A percentile compares a stretch with the other conserved stretches of the same genome.
Conservation (phyloP, 495 filamentous ascomycete species). For the Pseudevernia furfuracea region DNA sequence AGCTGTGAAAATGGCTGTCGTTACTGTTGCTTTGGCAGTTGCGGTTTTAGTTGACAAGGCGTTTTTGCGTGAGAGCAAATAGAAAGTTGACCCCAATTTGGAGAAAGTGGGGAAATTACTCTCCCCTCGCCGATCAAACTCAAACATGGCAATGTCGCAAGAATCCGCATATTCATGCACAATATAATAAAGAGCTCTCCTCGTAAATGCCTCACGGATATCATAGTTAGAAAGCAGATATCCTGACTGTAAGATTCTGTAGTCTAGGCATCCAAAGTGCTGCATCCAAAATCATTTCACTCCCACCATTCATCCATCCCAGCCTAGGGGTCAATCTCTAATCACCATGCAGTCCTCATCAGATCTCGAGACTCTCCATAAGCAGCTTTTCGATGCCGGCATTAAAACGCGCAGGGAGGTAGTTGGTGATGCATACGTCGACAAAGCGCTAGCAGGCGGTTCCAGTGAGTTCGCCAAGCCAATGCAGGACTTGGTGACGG, state of each 20-base stretch:
- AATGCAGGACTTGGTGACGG: constrained; percentile 47
- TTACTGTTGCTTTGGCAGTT: too few relatives aligned
- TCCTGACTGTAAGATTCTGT: background rate
- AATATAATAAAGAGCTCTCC: background rate
- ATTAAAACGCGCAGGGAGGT: background rate
- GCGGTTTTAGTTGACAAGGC: background rate
- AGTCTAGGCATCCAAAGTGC: background rate
- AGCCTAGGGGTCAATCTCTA: background rate
- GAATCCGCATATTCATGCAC: too few relatives aligned
- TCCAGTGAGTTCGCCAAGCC: constrained; percentile 41
- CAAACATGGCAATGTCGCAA: too few relatives aligned
- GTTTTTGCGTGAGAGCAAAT: background rate
- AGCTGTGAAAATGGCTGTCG: too few relatives aligned
- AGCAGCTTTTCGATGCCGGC: constrained; percentile 1
- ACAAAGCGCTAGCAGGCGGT: constrained; percentile 36
- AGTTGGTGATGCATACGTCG: constrained; percentile 43
- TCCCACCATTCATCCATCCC: background rate
- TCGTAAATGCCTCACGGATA: background rate
- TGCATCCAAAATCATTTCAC: background rate
- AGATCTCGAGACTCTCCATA: background rate
- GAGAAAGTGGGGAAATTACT: too few relatives aligned
- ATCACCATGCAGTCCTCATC: background rate
- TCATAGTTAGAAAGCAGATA: background rate
- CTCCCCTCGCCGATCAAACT: too few relatives aligned
- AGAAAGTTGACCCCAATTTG: too few relatives aligned